Evolutionary conservation across 805 yeast species (phyloP).

Genomic region (Isabelozyma rhagii): DNA sequence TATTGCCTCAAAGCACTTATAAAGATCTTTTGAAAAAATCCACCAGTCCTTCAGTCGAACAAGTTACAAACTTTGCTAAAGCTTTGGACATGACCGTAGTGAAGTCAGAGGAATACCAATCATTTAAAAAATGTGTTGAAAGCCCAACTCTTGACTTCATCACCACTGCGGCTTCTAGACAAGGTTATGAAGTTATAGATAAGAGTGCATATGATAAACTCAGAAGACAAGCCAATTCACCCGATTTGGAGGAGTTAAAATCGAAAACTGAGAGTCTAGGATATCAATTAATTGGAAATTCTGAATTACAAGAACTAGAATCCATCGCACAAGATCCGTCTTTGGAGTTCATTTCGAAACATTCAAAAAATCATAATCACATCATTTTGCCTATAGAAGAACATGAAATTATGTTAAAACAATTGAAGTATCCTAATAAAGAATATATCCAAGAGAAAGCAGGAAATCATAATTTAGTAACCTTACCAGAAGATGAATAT

Average conservation of each 20-base stretch:
- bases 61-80: slow-evolving; percentile 5
- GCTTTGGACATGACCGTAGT: slow-evolving; percentile 3
- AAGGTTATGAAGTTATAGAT: not conserved
- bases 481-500: slow-evolving; percentile 10
- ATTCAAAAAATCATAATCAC: not conserved
- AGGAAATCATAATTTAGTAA: slow-evolving; percentile 8
- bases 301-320: slow-evolving; percentile 9
- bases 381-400: not conserved
- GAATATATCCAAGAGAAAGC: slow-evolving; percentile 6
- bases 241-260: slow-evolving; percentile 8
- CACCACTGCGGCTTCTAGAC: not conserved
- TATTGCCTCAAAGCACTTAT: slow-evolving; percentile 11
- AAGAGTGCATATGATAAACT: not conserved
- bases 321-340: slow-evolving; percentile 9
- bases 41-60: slow-evolving; percentile 4
- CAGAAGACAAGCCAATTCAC: slow-evolving; percentile 4
- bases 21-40: slow-evolving; percentile 6
- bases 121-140: not conserved
- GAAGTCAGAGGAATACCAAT: not conserved
- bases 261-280: slow-evolving; percentile 1
- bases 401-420: not conserved
- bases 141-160: not conserved
- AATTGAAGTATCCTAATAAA: slow-evolving; percentile 6
- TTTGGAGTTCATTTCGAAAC: not conserved
- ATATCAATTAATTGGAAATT: not conserved